Evolutionary conservation across 2,329 filamentous ascomycete species (phyloP).

Genomic region (Penicillium crustosum): DNA sequence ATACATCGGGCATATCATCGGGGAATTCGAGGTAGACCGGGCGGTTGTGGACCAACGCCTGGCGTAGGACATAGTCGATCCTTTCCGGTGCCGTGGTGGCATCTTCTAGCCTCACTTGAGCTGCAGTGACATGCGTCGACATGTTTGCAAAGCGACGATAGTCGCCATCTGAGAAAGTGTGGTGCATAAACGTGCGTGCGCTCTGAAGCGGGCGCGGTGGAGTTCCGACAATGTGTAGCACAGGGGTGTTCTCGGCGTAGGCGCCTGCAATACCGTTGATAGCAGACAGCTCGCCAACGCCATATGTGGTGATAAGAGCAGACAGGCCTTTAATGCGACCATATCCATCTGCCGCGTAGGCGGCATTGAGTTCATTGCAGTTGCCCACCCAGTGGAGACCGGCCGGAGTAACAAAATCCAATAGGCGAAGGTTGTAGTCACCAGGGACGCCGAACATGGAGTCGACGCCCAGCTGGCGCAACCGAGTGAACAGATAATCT

Average conservation of each 20-base stretch:
- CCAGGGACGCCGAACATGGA: conserved; percentile 68
- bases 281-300: conserved; percentile 67
- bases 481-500: conserved; percentile 63
- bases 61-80: conserved; percentile 53
- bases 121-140: conserved; percentile 51
- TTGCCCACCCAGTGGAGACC: conserved; percentile 65
- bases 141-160: conserved; percentile 54
- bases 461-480: conserved; percentile 63
- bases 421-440: conserved; percentile 69
- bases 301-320: conserved; percentile 40
- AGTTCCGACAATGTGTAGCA: conserved; percentile 62
- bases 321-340: conserved; percentile 33
- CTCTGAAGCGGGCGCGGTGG: conserved; percentile 49
- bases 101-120: conserved; percentile 51
- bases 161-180: conserved; percentile 65
- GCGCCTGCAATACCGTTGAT: conserved; percentile 73
- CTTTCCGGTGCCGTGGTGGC: conserved; percentile 47
- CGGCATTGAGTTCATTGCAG: conserved; percentile 71
- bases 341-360: conserved; percentile 42
- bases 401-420: conserved; percentile 63
- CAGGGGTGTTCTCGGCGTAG: conserved; percentile 69
- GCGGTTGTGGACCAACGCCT: conserved; percentile 54
- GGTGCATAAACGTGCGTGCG: conserved; percentile 54
- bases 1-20: conserved; percentile 50
- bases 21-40: conserved; percentile 59